Evolutionary conservation across 768 basidiomycete genomes (phyloP).

Genomic region (Cystofilobasidium bisporidii): DNA sequence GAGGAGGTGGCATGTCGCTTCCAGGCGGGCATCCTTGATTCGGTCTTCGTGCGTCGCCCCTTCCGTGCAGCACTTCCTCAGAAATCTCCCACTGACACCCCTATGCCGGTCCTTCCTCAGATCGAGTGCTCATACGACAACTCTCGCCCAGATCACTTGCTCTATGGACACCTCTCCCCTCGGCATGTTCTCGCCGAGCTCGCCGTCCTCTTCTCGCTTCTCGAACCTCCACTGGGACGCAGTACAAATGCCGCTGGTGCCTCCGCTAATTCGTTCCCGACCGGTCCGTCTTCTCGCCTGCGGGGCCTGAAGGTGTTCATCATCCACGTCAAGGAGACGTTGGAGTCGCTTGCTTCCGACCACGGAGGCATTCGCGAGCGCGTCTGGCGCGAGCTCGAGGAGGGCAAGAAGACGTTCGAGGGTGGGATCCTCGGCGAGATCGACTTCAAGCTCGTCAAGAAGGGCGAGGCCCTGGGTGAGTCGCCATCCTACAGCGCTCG

Average conservation of each 20-base stretch:
- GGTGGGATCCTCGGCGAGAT: neutral
- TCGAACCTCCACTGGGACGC: conserved; percentile 43
- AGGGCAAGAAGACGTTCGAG: neutral
- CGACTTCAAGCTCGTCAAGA: neutral
- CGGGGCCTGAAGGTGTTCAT: conserved; percentile 46
- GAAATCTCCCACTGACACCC: neutral
- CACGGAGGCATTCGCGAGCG: neutral
- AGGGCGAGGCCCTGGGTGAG: neutral
- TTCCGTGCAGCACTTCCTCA: neutral
- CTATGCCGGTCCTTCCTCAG: conserved; percentile 25
- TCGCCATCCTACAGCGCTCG: neutral
- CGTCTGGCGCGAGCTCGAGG: neutral
- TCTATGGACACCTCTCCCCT: conserved; percentile 83
- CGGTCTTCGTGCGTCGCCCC: conserved; percentile 60
- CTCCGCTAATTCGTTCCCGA: conserved; percentile 35
- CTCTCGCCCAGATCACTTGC: conserved; percentile 54
- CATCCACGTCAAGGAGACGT: conserved; percentile 39
- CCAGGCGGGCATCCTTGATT: conserved; percentile 51
- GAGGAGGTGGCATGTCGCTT: conserved; percentile 67
- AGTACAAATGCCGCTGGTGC: too few species aligned
- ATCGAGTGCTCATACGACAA: conserved; percentile 79
- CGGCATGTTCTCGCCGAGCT: conserved; percentile 71
- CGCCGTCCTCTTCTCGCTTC: conserved; percentile 56
- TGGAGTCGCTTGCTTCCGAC: conserved; percentile 37
- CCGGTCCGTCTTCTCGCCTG: conserved; percentile 41